A percentile compares a stretch with the other conserved stretches of the same genome.
Evolutionary conservation across 305 asterid species (phyloP).

Genomic region (Fraxinus greggii): DNA sequence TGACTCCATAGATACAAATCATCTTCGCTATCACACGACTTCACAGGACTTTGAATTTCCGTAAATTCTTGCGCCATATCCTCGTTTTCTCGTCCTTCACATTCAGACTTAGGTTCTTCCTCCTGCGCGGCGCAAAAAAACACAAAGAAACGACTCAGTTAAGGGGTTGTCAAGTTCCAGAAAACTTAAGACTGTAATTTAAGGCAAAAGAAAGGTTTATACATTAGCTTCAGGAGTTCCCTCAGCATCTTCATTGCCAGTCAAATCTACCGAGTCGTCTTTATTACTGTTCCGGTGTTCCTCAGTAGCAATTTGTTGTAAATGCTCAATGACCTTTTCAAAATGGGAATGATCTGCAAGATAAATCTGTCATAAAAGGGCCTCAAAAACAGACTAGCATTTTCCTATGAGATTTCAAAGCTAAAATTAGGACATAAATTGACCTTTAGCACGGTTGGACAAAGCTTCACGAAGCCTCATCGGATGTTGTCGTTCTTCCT

Average conservation of each 20-base stretch:
- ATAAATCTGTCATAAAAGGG: background rate
- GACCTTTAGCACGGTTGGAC: constrained; percentile 68
- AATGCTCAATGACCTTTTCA: constrained; percentile 43
- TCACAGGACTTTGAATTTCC: constrained; percentile 34
- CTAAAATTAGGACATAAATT: background rate
- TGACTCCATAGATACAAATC: constrained; percentile 43
- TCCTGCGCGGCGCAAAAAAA: constrained; percentile 30
- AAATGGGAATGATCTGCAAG: constrained; percentile 71
- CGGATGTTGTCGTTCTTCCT: constrained; percentile 79
- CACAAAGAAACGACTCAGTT: background rate
- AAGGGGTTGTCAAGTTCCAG: background rate
- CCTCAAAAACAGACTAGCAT: background rate
- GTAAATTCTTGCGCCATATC: constrained; percentile 22
- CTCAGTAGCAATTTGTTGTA: constrained; percentile 55
- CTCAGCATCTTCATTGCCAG: constrained; percentile 43
- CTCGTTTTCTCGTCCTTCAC: constrained; percentile 27
- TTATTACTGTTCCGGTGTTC: constrained; percentile 39
- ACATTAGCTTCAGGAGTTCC: constrained; percentile 34
- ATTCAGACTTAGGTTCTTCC: constrained; percentile 38
- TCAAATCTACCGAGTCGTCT: constrained; percentile 41
- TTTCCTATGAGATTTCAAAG: background rate
- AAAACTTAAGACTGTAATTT: background rate
- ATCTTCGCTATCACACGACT: constrained; percentile 43
- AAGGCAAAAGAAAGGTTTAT: constrained; percentile 10
- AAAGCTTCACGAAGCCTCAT: constrained; percentile 72